These are phyloP conservation scores for Furcasterigmium sp. DNA, from an alignment of 2,329 filamentous ascomycete species.

Conservation along the genomic window DNA sequence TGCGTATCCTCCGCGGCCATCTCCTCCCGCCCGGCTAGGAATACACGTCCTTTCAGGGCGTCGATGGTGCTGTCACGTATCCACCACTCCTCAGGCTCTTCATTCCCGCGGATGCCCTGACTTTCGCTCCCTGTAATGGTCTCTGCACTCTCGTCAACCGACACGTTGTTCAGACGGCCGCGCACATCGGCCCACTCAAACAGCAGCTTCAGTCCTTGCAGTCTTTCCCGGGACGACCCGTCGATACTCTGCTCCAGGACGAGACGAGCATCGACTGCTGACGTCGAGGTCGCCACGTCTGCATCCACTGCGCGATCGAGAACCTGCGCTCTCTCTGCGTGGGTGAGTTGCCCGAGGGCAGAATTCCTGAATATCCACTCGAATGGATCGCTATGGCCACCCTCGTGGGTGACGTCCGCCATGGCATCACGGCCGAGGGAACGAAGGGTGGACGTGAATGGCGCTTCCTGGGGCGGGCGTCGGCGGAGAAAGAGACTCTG, in stretches of 20 bases:
- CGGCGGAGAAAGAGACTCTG: conserved; percentile 73
- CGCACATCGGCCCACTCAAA: conserved; percentile 53
- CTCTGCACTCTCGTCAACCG: conserved; percentile 26
- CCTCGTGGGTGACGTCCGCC: conserved; percentile 17
- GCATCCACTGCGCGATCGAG: conserved; percentile 47
- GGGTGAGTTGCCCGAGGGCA: conserved; percentile 47
- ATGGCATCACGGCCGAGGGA: conserved; percentile 52
- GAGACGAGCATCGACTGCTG: conserved; percentile 64
- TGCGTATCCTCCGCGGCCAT: conserved; percentile 16
- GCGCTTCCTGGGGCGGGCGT: conserved; percentile 60
- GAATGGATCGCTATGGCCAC: conserved; percentile 42
- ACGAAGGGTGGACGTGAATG: conserved; percentile 69
- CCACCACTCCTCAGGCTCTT: conserved; percentile 40
- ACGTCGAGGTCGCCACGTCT: conserved; percentile 32
- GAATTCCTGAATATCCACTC: conserved; percentile 70
- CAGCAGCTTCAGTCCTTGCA: conserved; percentile 45
- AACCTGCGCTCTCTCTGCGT: conserved; percentile 62
- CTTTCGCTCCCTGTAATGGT: conserved; percentile 19
- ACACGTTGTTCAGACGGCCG: conserved; percentile 20
- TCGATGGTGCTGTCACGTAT: conserved; percentile 50
- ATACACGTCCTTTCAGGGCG: conserved; percentile 48
- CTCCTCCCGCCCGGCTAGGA: conserved; percentile 39
- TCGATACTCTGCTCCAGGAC: conserved; percentile 52
- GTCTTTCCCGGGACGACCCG: conserved; percentile 29
- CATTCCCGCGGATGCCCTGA: conserved; percentile 4